Evolutionary conservation across 495 filamentous ascomycete species (phyloP).

Genomic region (Cercophora scortea): DNA sequence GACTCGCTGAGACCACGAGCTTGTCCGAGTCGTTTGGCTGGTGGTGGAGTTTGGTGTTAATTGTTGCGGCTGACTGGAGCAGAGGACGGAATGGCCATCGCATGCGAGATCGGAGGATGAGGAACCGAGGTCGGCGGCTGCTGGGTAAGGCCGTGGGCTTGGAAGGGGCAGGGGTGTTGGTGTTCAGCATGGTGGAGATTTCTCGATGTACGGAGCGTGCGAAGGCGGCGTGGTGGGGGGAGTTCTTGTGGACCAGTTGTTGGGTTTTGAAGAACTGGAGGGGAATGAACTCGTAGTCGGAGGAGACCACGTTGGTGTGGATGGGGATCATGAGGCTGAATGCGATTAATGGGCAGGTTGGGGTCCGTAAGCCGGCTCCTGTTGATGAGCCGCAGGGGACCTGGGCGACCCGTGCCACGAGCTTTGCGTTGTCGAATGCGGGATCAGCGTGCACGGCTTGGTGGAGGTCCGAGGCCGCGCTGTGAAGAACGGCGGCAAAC

Average conservation of each 20-base stretch:
- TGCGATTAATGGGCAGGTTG: slow-evolving; percentile 31
- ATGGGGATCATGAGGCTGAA: slow-evolving; percentile 40
- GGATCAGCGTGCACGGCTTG: slow-evolving; percentile 27
- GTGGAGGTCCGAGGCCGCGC: slow-evolving; percentile 29
- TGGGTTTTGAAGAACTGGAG: slow-evolving; percentile 43
- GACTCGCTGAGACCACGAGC: not conserved
- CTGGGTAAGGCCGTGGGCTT: slow-evolving; percentile 17
- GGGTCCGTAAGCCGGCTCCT: slow-evolving; percentile 10
- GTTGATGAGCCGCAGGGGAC: slow-evolving; percentile 29
- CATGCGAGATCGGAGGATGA: not conserved
- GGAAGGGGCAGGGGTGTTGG: not conserved
- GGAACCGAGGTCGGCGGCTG: not conserved
- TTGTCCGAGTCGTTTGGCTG: not conserved
- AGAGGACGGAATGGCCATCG: not conserved
- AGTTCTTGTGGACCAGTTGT: slow-evolving; percentile 37
- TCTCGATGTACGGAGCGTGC: slow-evolving; percentile 37
- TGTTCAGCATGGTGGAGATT: slow-evolving; percentile 30
- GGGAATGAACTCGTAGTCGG: slow-evolving; percentile 35
- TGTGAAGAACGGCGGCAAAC: slow-evolving; percentile 29
- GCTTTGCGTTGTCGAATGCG: slow-evolving; percentile 34
- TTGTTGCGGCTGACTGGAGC: slow-evolving; percentile 4
- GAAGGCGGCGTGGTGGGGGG: slow-evolving; percentile 35
- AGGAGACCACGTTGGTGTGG: slow-evolving; percentile 22
- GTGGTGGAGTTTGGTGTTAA: not conserved
- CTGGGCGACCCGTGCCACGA: slow-evolving; percentile 28